Evolutionary conservation across 345 rosid species (phyloP), one percentile per base, ranked within the genome.

Genomic region (Angophora floribunda): DNA sequence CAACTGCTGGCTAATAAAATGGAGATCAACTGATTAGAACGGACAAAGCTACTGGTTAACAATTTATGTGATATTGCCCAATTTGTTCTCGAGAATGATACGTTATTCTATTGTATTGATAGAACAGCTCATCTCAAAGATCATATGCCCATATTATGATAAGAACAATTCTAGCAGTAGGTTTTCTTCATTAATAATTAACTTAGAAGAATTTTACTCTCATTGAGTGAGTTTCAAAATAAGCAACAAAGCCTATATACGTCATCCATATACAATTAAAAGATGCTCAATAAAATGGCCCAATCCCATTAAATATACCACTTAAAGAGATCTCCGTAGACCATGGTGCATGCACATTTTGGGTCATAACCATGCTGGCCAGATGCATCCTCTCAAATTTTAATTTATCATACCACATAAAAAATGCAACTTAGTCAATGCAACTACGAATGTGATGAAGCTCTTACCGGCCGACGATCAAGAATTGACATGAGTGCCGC

Each of bases 401-500:
- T 44, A 32, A 70, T 70, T 70, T 32, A 45, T 70, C 45, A 70
- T 2, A 16, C 80, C 14, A 10, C 28, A 75, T 75, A 9, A 41
- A 75, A 75, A 19, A 75, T 41, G 84, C 28, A 75, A 75, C 84
- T 28, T 22, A 70, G 80, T 70, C 80, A 75, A 41, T 75, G 84
- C 84, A 41, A 75, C 84, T 41, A 41, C 22, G 45, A 75, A 70
- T 32, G 32, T 70, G 41, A 70, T 70, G 45, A 67, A 47, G 22
- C 55, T 61, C 52, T 80, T 93, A 98, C 99, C 86, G 99, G 99
- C 44, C 93, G 94, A 28, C 93, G 92, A 90, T 97, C 99, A 91
- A 98, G 99, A 87, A 98, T 97, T 52, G 98, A 96, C 97, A 98
- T 96, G 85, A 96, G 95, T 79, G 94, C 92, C 88, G 90, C 88